Evolutionary conservation across 139 green algal genomes (phyloP), one percentile per base, ranked within the genome.

Genomic region (Micractinium sp.): DNA sequence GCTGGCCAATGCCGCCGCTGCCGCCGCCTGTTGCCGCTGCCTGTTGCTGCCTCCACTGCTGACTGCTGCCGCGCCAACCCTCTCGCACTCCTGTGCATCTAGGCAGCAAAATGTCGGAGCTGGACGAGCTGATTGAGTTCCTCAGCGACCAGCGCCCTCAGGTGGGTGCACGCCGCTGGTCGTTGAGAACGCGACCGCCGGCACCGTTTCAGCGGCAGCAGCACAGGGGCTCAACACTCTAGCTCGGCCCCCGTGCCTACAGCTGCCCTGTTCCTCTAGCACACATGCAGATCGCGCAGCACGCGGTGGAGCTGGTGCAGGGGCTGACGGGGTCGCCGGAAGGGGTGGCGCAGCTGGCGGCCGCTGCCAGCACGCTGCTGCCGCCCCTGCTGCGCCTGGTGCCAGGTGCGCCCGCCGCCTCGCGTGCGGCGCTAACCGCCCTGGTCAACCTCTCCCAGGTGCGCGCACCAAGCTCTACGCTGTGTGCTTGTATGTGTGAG

Each of bases 361-460:
- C 13, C 19, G 60, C 74, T 0, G 19, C 39, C 35, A 88, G 84
- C 39, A 86, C 88, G 36, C 91, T 97, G 60, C 71, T 96, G 38
- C 87, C 89, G 20, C 87, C 93, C 18, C 92, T 98, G 23, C 88
- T 97, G 36, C 90, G 91, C 19, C 89, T 96, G 0, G 82, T 94
- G 19, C 38, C 83, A 0, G 80, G 83, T 31, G 91, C 86, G 19
- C 19, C n/a, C 27, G 79, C 86, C 71, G 89, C 92, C 22, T 89
- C 87, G 9, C 61, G 87, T 4, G 76, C 93, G 69, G 92, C 93
- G 16, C 71, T 96, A 13, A 87, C 85, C 5, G 88, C 93, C 0
- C 91, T 98, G 3, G 95, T 98, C 19, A 98, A 98, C 89, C 89
- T 98, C 3, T 94, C 92, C 5, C 94, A 97, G 86, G 92, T 94